phyloP scores from a whole-genome alignment of 495 filamentous ascomycete genomes.

The Pseudevernia furfuracea region DNA sequence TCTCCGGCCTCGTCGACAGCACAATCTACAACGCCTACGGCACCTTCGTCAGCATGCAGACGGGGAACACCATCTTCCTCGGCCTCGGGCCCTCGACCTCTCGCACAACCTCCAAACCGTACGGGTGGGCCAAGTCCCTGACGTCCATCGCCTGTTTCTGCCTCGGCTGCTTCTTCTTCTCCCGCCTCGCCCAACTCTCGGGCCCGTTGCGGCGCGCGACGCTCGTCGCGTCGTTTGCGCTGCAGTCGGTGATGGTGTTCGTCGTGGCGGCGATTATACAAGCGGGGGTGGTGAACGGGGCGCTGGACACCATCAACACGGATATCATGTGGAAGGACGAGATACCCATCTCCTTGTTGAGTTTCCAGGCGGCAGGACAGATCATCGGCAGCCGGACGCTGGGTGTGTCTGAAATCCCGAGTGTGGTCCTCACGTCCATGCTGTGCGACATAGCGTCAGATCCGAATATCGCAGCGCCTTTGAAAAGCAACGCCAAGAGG shows the following conservation, averaged over 20 bases:
- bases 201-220: constrained; percentile 43
- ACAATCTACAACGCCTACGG: constrained; percentile 48
- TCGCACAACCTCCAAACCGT: constrained; percentile 42
- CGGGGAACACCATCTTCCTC: constrained; percentile 61
- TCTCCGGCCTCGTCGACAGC: constrained; percentile 44
- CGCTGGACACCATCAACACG: constrained; percentile 28
- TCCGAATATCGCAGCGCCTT: constrained; percentile 41
- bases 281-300: constrained; percentile 35
- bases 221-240: constrained; percentile 49
- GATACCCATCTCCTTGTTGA: constrained; percentile 55
- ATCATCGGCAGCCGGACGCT: constrained; percentile 58
- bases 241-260: constrained; percentile 48
- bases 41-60: constrained; percentile 51
- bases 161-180: constrained; percentile 45
- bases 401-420: constrained; percentile 62
- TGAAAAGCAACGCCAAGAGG: constrained; percentile 51
- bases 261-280: constrained; percentile 54
- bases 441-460: constrained; percentile 62
- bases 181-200: constrained; percentile 31
- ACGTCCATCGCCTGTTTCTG: constrained; percentile 52
- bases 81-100: constrained; percentile 50
- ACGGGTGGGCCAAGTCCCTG: constrained; percentile 58
- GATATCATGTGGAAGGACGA: constrained; percentile 36
- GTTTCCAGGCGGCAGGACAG: constrained; percentile 64
- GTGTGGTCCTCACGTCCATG: constrained; percentile 63